phyloP scores from a whole-genome alignment of 148 eudicot species.

The Arbutus unedo region DNA sequence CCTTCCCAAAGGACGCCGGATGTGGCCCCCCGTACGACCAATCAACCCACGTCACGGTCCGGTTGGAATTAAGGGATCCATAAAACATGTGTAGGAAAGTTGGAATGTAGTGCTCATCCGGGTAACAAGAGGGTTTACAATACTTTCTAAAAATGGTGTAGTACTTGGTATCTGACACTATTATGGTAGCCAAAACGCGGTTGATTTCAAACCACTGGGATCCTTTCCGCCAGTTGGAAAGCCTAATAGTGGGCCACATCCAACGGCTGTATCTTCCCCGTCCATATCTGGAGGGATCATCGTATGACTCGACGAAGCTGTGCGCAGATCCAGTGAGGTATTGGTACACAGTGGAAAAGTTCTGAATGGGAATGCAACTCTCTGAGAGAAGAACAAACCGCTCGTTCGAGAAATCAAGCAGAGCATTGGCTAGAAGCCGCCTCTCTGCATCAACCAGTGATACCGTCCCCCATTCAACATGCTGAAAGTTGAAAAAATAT shows the following conservation, averaged over 20 bases:
- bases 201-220: slow-evolving; percentile 20
- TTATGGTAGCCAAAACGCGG: slow-evolving; percentile 17
- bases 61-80: slow-evolving; percentile 2
- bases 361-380: slow-evolving; percentile 14
- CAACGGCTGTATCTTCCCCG: background rate
- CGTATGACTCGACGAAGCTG: background rate
- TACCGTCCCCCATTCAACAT: slow-evolving; percentile 15
- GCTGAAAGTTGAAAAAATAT: background rate
- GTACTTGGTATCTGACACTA: slow-evolving; percentile 21
- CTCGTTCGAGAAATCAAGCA: slow-evolving; percentile 17
- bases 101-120: slow-evolving; percentile 23
- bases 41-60: slow-evolving; percentile 1
- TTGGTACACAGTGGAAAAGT: background rate
- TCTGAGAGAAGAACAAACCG: slow-evolving; percentile 25
- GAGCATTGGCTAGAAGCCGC: slow-evolving; percentile 21
- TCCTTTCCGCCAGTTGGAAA: slow-evolving; percentile 8
- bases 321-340: background rate
- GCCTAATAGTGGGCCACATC: slow-evolving; percentile 2
- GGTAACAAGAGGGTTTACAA: slow-evolving; percentile 25
- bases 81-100: slow-evolving; percentile 11
- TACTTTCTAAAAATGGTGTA: slow-evolving; percentile 4
- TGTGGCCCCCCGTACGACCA: background rate
- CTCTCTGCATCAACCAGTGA: slow-evolving; percentile 18
- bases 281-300: background rate
- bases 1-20: background rate